Conservation (phyloP, 805 yeast genomes). For the Candida vartiovaarae region DNA sequence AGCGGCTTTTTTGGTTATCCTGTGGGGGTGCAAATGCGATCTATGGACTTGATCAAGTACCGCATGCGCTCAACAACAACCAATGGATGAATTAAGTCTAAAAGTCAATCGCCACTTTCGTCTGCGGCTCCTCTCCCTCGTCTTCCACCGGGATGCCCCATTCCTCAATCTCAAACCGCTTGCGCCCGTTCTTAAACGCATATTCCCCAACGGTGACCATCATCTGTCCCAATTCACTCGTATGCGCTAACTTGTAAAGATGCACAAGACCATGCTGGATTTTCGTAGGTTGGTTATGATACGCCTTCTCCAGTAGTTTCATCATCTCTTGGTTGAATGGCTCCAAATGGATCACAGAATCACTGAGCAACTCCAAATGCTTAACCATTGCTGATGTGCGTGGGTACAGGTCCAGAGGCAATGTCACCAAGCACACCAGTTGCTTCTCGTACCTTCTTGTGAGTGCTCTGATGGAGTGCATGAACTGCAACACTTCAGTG, state of each 20-base stretch:
- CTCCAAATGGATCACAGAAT: slow-evolving; percentile 64
- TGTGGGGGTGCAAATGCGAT: too few species aligned
- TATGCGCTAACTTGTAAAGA: slow-evolving; percentile 60
- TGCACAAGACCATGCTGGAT: slow-evolving; percentile 84
- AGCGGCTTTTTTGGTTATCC: too few species aligned
- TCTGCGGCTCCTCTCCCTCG: slow-evolving; percentile 26
- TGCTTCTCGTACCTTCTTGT: slow-evolving; percentile 39
- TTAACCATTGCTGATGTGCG: slow-evolving; percentile 41
- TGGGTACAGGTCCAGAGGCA: slow-evolving; percentile 63
- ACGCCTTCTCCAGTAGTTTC: slow-evolving; percentile 58
- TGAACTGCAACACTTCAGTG: slow-evolving; percentile 46
- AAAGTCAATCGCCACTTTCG: slow-evolving; percentile 20
- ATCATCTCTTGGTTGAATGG: slow-evolving; percentile 76
- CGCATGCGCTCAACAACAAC: too few species aligned
- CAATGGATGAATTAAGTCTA: background rate
- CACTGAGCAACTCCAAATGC: slow-evolving; percentile 52
- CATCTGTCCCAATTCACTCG: slow-evolving; percentile 79
- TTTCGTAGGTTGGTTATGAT: slow-evolving; percentile 64
- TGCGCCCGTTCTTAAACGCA: slow-evolving; percentile 80
- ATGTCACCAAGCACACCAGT: slow-evolving; percentile 44
- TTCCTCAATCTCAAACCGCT: slow-evolving; percentile 78
- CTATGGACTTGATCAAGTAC: too few species aligned
- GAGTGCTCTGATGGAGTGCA: slow-evolving; percentile 51
- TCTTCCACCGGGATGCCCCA: slow-evolving; percentile 99
- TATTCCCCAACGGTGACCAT: slow-evolving; percentile 64